These are phyloP conservation scores for Solanum piurae DNA, from an alignment of 257 asterid species.

Conservation along the genomic window DNA sequence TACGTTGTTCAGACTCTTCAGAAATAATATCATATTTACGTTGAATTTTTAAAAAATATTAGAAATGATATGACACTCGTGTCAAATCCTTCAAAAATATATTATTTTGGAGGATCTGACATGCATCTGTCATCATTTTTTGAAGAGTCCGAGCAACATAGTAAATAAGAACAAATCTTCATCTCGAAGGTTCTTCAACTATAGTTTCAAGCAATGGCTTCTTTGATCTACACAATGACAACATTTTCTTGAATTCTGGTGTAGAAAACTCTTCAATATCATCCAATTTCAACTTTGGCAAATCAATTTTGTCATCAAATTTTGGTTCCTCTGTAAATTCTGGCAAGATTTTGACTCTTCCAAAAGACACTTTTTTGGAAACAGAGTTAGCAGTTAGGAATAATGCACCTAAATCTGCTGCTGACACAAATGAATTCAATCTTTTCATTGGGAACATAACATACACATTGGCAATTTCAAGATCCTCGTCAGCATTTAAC, in stretches of 20 bases:
- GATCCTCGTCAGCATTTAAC: conserved; percentile 14
- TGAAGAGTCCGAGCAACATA: neutral
- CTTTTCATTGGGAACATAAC: conserved; percentile 14
- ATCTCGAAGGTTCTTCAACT: neutral
- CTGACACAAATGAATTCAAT: neutral
- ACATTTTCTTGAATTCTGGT: conserved; percentile 1
- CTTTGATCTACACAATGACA: conserved; percentile 11
- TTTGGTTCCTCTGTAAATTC: neutral
- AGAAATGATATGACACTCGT: neutral
- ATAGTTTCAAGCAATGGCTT: conserved; percentile 13
- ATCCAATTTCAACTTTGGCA: conserved; percentile 10
- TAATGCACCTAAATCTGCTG: conserved; percentile 9
- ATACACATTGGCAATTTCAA: conserved; percentile 8
- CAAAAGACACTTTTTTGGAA: neutral
- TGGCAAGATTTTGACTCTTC: conserved; percentile 12
- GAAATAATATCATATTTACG: accelerated
- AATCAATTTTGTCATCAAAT: neutral
- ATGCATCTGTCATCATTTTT: accelerated
- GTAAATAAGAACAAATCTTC: neutral
- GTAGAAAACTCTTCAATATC: conserved; percentile 7
- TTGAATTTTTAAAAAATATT: neutral
- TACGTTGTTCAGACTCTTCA: neutral
- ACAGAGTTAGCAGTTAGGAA: neutral
- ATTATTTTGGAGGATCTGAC: neutral
- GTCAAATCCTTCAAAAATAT: neutral